A percentile compares a stretch with the other conserved stretches of the same genome.
Conservation (phyloP, 2,329 filamentous ascomycete species). For the Calonectria fujianensis region DNA sequence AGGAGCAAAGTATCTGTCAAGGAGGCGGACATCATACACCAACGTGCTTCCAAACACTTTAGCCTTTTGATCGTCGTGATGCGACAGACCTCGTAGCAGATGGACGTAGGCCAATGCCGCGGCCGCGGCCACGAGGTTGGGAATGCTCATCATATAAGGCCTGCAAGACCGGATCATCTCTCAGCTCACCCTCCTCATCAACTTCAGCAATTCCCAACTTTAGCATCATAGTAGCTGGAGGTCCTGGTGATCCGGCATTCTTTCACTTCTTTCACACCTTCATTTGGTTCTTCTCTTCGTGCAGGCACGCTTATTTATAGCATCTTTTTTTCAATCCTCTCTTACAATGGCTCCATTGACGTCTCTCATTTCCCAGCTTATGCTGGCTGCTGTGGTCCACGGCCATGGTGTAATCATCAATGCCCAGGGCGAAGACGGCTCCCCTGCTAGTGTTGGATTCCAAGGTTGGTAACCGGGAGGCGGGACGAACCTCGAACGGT, state of each 20-base stretch:
- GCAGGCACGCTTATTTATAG: slow-evolving; percentile 48
- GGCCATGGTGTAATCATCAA: slow-evolving; percentile 68
- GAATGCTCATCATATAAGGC: slow-evolving; percentile 45
- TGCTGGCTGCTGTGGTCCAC: slow-evolving; percentile 45
- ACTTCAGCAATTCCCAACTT: slow-evolving; percentile 45
- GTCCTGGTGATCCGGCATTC: slow-evolving; percentile 52
- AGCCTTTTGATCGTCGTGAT: slow-evolving; percentile 43
- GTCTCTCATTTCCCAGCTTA: slow-evolving; percentile 42
- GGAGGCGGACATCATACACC: slow-evolving; percentile 38
- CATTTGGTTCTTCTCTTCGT: slow-evolving; percentile 39
- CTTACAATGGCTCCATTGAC: slow-evolving; percentile 48
- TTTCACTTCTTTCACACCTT: slow-evolving; percentile 41
- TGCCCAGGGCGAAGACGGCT: slow-evolving; percentile 67
- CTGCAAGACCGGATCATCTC: background rate
- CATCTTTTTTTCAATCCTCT: slow-evolving; percentile 26
- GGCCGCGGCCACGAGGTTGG: slow-evolving; percentile 10
- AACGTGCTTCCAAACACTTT: slow-evolving; percentile 36
- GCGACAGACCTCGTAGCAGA: slow-evolving; percentile 52
- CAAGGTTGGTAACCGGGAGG: slow-evolving; percentile 59
- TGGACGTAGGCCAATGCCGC: slow-evolving; percentile 12
- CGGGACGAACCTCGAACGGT: background rate
- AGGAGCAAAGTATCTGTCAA: background rate
- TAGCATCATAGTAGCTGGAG: slow-evolving; percentile 43
- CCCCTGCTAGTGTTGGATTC: slow-evolving; percentile 70
- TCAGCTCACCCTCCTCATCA: slow-evolving; percentile 41